phyloP scores from a whole-genome alignment of 139 green algal species.

The Tetradesmus lagerheimii region DNA sequence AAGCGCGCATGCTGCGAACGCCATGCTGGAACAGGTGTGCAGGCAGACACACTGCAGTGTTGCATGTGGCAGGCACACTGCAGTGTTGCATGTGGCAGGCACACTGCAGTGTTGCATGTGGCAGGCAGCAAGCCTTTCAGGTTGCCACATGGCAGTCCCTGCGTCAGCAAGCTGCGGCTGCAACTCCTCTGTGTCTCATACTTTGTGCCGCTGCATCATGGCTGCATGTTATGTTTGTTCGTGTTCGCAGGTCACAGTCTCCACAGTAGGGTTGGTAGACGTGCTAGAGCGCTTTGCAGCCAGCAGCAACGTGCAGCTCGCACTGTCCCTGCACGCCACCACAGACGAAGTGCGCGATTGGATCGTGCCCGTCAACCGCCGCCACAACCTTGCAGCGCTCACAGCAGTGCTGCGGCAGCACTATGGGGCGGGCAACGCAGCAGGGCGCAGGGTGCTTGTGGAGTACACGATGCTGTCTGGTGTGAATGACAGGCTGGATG shows the following conservation, averaged over 20 bases:
- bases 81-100: background rate
- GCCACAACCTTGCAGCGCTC: conserved; percentile 72
- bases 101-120: background rate
- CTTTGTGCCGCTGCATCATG: too few relatives aligned
- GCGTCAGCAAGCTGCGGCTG: background rate
- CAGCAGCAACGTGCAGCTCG: conserved; percentile 72
- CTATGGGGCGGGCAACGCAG: conserved; percentile 53
- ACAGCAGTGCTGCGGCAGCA: conserved; percentile 61
- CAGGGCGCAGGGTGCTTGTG: conserved; percentile 78
- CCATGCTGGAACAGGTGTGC: too few relatives aligned
- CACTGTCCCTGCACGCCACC: conserved; percentile 92
- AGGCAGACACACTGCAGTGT: background rate
- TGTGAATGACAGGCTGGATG: conserved; percentile 88
- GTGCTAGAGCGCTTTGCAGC: conserved; percentile 78
- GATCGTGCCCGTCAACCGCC: conserved; percentile 93
- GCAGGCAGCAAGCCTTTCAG: background rate
- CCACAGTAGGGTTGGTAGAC: conserved; percentile 89
- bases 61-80: too few relatives aligned
- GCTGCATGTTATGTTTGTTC: too few relatives aligned
- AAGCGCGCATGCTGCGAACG: background rate
- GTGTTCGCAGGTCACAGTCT: conserved; percentile 88
- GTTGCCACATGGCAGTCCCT: background rate
- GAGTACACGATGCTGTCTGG: conserved; percentile 92
- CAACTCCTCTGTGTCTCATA: too few relatives aligned
- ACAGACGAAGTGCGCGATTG: conserved; percentile 89